Base-by-base conservation (phyloP, 1,139 yeast species). In the Arxiozyma bovina region DNA sequence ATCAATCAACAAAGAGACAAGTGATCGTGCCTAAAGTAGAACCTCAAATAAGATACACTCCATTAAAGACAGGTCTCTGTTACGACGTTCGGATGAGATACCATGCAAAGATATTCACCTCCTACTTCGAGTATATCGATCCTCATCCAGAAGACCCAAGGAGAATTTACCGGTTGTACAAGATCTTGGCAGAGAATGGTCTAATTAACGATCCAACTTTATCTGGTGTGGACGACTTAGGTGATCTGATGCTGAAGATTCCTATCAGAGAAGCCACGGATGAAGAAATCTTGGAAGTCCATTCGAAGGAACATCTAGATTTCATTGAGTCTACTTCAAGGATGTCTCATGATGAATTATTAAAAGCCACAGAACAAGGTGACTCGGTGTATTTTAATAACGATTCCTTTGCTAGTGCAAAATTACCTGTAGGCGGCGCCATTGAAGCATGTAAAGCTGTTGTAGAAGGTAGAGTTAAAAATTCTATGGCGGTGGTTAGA, bases 131-230 rank as follows among this genome's bases (percentile, higher is more conserved):
- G 69, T 93, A 93, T 70, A 89, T 91, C 52, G 99, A 94, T 67
- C 99, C 99, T 2, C 99, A 94, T 68, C 99, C 99, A 4, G 99
- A 94, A 70, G 99, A 94, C 67, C 99, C 99, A 15, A 80, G 99
- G 58, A 82, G 99, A 61, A 93, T 93, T 50, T 93, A 91, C 70
- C 79, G 98, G 56, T 88, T 94, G 50, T 94, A 93, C 73, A 89
- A 93, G 70, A 86, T 87, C 50, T 77, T 94, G 51, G 98, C 96
- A 0, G 98, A 93, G 67, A 91, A 95, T 34, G 99, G 99, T 0
- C 74, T 94, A 23, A 85, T 94, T 53, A 80, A 76, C 47, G 97
- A 93, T 66, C 85, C 89, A 23, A 81, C 89, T 3, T 74, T 93
- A 50, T 80, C 87, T 11, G 98, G 97, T 1, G 74, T 82, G 8